Evolutionary conservation across 306 rosid species (phyloP), one percentile per base, ranked within the genome.

Genomic region (Cucurbita maxima): DNA sequence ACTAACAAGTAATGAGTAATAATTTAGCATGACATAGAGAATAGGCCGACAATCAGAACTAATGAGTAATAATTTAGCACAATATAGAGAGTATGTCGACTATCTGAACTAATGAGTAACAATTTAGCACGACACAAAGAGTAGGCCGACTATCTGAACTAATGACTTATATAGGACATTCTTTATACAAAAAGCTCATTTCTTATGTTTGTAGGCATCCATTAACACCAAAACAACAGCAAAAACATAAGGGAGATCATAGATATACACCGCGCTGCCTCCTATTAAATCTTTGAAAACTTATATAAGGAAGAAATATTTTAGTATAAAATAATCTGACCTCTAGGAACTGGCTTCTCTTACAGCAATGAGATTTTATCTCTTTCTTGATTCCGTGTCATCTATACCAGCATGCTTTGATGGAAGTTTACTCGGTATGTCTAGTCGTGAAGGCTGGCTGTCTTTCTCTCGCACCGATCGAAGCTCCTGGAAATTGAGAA

Each of bases 401-500:
- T 78, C 75, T 52, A 48, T 73, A 36, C 81, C 87, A 52, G 79
- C 78, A 66, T 69, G 75, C 79, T 82, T 82, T 53, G 79, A 63
- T 66, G 64, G 78, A 75, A 75, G 79, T 78, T 59, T 88, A 22
- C 58, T 52, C 37, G 83, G 79, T 76, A 76, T 73, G 44, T 76
- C 84, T 72, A 76, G 86, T 52, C 22, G 68, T 63, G 87, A 72
- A 45, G 86, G 72, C 45, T 12, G 61, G 63, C 22, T 44, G 41
- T 86, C 87, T 86, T 79, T 87, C 52, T 90, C 96, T 59, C 85
- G 81, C 16, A 81, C 76, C 12, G 97, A 60, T 71, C 97, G 86
- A 20, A 77, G 84, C 82, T 93, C 97, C 98, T 90, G 78, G 12
- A 67, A 44, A 3, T 62, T 12, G 34, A 77, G 41, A 30, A 25